Base-by-base conservation (phyloP, 805 yeast species). In the Kurtzmaniella cleridarum region DNA sequence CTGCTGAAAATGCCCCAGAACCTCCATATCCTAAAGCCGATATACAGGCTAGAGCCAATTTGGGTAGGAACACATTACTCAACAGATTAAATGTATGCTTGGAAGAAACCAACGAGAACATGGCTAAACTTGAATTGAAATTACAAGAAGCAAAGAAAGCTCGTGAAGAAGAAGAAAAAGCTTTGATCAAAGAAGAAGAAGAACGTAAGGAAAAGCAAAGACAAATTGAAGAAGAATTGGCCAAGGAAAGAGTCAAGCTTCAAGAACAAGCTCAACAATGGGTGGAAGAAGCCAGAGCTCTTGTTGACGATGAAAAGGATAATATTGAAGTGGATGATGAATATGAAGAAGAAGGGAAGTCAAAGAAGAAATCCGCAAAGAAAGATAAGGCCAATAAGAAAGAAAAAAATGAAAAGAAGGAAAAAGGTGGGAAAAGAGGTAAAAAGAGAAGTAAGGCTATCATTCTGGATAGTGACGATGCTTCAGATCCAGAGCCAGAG, bases 1-100 rank as follows among this genome's bases (percentile, higher is more conserved):
- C 90, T 3, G 52, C 64, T 0, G 70, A 64, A 1, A 77, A 75
- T 14, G 76, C 69, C 16, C 62, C 64, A 34, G 73, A 75, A 48
- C 81, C 95, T 9, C 95, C 96, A 27, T 86, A 78, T 56, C 83
- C 95, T 2, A 71, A 83, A 20, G 78, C 78, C 14, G 96, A 90
- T 46, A 69, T 93, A 48, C 82, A 80, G 51, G 82, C 89, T 48
- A 80, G 97, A 63, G 91, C 93, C n/a, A 76, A 76, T 48, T 75
- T 88, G 74, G 96, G 95, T 55, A 72, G 79, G 36, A 77, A 80
- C 41, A 84, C 96, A 0, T 70, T 89, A 55, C 69, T 76, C 44
- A 79, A 76, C 42, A 83, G 89, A 55, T 71, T 93, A 46, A 84
- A 75, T 48, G 76, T 81, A 43, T 77, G 81, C 23, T 64, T 84